Base-by-base conservation (phyloP, 202 grass and related monocot species). In the Dendrocalamus latiflorus region DNA sequence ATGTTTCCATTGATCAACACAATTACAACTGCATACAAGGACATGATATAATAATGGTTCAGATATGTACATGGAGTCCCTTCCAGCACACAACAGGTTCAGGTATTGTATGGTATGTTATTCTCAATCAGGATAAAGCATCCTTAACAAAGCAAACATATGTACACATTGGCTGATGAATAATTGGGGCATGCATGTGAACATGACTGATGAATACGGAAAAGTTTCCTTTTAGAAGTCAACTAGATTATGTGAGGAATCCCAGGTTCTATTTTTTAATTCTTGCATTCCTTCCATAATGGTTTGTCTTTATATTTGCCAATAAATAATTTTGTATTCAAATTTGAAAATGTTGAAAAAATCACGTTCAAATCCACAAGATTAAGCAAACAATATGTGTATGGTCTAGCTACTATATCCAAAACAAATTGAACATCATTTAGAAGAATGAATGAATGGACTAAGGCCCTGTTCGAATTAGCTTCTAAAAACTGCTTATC, bases 1-100 rank as follows among this genome's bases (percentile, higher is more conserved):
- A 77, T 5, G 62, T 64, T 37, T 63, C 6, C 50, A 54, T 54
- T 54, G 50, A 54, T 54, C 70, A 74, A 30, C 63, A 14, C 21
- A 54, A 70, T 54, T 72, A 78, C 30, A 78, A 39, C 42, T 61
- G 44, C 64, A 49, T 38, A 41, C 15, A 49, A 84, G 68, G n/a
- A 39, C 20, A 72, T 60, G 41, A 1, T 70, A 72, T 60, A 20
- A 71, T 43, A 22, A 69, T 13, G 16, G 26, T 47, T 48, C 26
- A 30, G 28, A 51, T 49, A 78, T 66, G 14, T 50, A 78, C 10
- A 36, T 1, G 6, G 20, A 56, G 11, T 65, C 43, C 18, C 21
- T 50, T 78, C 42, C 60, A 79, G 30, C 11, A 51, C 6, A 11
- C 5, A 28, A 78, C 9, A 0, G 6, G 50, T 78, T 36, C 21